phyloP scores from a whole-genome alignment of 495 filamentous ascomycete species.

The Filosporella fistucella region DNA sequence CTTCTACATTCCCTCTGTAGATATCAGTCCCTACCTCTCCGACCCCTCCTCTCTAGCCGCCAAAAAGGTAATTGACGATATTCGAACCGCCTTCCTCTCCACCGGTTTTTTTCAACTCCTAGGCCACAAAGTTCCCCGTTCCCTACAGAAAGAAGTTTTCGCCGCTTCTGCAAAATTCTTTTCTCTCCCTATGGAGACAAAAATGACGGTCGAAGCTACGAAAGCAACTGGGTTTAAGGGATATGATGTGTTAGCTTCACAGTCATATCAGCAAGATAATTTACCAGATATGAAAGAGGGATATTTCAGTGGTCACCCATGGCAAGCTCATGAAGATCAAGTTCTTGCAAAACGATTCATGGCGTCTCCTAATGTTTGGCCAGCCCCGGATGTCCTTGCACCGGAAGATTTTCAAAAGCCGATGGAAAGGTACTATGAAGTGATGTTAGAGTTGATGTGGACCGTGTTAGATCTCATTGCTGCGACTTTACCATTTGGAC shows the following conservation, averaged over 20 bases:
- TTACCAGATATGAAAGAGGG: constrained; percentile 38
- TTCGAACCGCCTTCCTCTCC: not conserved
- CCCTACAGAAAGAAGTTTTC: not conserved
- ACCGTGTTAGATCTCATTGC: not conserved
- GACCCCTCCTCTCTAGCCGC: not conserved
- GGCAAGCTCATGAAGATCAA: too few relatives aligned
- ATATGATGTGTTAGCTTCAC: constrained; percentile 37
- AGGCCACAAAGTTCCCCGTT: not conserved
- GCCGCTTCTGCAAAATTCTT: constrained; percentile 34
- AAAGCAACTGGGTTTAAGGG: constrained; percentile 33
- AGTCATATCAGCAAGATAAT: constrained; percentile 34
- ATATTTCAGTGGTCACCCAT: too few relatives aligned
- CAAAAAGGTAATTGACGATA: not conserved
- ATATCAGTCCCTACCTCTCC: not conserved
- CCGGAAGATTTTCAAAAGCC: not conserved
- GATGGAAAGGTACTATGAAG: not conserved
- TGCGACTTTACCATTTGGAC: not conserved
- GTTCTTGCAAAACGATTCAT: not conserved
- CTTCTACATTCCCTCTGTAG: not conserved
- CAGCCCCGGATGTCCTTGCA: not conserved
- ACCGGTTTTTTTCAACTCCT: not conserved
- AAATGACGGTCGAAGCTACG: constrained; percentile 37
- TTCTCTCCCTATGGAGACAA: constrained; percentile 38
- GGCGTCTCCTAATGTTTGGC: not conserved
- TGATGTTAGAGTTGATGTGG: not conserved